Evolutionary conservation across 352 stramenopile species (phyloP).

Genomic region (Globisporangium heterothallicum): DNA sequence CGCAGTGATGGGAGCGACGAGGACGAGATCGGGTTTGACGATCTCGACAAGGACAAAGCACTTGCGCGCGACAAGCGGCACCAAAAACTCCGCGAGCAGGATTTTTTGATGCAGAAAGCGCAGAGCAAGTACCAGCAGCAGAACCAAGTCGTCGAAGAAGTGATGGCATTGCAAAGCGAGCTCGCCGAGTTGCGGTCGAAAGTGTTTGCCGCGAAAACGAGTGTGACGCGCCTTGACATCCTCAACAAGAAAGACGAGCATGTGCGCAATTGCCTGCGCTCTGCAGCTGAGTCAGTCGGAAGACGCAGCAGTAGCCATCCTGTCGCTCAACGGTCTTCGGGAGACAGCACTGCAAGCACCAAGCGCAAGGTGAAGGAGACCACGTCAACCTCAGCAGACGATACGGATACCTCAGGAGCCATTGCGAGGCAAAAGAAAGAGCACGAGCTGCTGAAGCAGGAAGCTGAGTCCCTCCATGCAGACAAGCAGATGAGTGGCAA

Average conservation of each 20-base stretch:
- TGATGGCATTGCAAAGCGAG: conserved; percentile 41
- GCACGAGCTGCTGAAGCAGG: conserved; percentile 31
- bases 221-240: conserved; percentile 32
- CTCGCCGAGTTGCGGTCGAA: conserved; percentile 32
- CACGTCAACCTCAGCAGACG: background rate
- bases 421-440: conserved; percentile 28
- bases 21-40: conserved; percentile 7
- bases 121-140: conserved; percentile 59
- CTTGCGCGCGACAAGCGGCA: conserved; percentile 37
- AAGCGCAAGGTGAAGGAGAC: conserved; percentile 10
- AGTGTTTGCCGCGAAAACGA: conserved; percentile 32
- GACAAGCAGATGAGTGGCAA: conserved; percentile 22
- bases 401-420: conserved; percentile 5
- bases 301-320: background rate
- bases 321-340: too few species aligned
- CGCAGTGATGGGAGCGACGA: conserved; percentile 14
- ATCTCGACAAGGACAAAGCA: conserved; percentile 43
- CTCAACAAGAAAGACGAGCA: conserved; percentile 60
- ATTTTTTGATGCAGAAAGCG: conserved; percentile 52
- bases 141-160: conserved; percentile 41
- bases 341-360: background rate
- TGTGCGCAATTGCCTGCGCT: conserved; percentile 39
- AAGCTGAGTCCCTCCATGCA: background rate
- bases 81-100: conserved; percentile 38
- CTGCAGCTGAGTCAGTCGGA: conserved; percentile 1